Conservation (phyloP, 2,329 filamentous ascomycete genomes). For the Alternaria tenuissima region DNA sequence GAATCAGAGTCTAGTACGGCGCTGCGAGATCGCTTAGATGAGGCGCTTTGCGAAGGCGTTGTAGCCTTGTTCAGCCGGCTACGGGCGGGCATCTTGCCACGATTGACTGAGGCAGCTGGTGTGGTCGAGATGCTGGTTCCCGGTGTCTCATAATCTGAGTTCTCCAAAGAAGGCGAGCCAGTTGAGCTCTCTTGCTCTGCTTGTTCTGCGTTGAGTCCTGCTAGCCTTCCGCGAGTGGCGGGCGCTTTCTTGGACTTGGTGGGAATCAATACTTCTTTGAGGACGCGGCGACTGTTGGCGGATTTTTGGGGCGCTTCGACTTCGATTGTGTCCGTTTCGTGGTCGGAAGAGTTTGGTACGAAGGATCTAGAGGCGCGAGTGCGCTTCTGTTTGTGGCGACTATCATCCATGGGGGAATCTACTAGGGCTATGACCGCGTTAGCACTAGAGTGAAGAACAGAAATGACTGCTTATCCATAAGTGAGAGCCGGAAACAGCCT, state of each 20-base stretch:
- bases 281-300: slow-evolving; percentile 27
- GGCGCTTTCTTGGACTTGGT: slow-evolving; percentile 29
- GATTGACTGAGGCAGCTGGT: slow-evolving; percentile 55
- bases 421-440: slow-evolving; percentile 12
- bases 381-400: slow-evolving; percentile 27
- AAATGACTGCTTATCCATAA: neutral
- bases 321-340: slow-evolving; percentile 33
- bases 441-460: slow-evolving; percentile 1
- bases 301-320: slow-evolving; percentile 12
- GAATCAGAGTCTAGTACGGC: slow-evolving; percentile 38
- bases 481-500: neutral
- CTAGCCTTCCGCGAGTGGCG: slow-evolving; percentile 17
- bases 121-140: slow-evolving; percentile 67
- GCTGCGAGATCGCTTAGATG: slow-evolving; percentile 36
- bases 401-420: slow-evolving; percentile 11
- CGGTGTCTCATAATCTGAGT: slow-evolving; percentile 67
- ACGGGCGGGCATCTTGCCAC: slow-evolving; percentile 32
- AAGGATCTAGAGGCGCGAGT: slow-evolving; percentile 36
- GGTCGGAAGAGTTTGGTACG: slow-evolving; percentile 46
- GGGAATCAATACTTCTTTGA: slow-evolving; percentile 47
- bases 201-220: slow-evolving; percentile 19
- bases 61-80: slow-evolving; percentile 31
- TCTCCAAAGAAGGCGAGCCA: slow-evolving; percentile 44
- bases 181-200: slow-evolving; percentile 36
- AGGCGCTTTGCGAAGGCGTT: slow-evolving; percentile 19